Percentiles rank a stretch among this genome's conserved stretches.
These are phyloP conservation scores for Fraxinus pennsylvanica DNA, from an alignment of 257 asterid species.

Conservation along the genomic window DNA sequence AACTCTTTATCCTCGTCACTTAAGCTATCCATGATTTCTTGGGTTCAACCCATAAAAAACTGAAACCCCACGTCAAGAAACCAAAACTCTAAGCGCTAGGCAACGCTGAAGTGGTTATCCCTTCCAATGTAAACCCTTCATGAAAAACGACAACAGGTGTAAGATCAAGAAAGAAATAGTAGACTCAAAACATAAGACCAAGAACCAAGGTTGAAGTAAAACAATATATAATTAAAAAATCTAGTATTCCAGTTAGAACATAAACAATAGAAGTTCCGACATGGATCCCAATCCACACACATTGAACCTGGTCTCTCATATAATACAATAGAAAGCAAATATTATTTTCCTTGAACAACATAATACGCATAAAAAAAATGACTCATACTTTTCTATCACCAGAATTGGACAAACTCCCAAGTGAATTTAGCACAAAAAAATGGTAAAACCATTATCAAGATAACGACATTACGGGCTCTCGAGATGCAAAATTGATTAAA, in stretches of 20 bases:
- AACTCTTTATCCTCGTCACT: slow-evolving; percentile 47
- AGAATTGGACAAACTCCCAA: slow-evolving; percentile 26
- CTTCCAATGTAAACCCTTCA: slow-evolving; percentile 51
- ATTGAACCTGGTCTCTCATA: slow-evolving; percentile 68
- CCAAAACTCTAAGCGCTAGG: slow-evolving; percentile 40
- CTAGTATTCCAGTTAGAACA: slow-evolving; percentile 39
- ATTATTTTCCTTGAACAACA: neutral
- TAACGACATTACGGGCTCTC: slow-evolving; percentile 43
- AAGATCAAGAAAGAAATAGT: slow-evolving; percentile 20
- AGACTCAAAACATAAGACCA: slow-evolving; percentile 43
- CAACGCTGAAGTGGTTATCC: slow-evolving; percentile 49
- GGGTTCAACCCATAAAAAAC: slow-evolving; percentile 61
- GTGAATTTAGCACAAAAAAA: slow-evolving; percentile 33
- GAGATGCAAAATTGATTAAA: slow-evolving; percentile 27
- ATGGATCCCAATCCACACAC: slow-evolving; percentile 89
- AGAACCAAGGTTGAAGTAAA: slow-evolving; percentile 54
- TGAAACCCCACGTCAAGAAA: slow-evolving; percentile 48
- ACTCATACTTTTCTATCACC: slow-evolving; percentile 28
- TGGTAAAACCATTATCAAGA: slow-evolving; percentile 38
- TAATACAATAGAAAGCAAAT: slow-evolving; percentile 14
- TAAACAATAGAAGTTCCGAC: slow-evolving; percentile 65
- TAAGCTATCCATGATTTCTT: slow-evolving; percentile 66
- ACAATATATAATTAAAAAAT: slow-evolving; percentile 30
- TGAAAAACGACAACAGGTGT: slow-evolving; percentile 28
- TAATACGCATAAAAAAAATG: slow-evolving; percentile 28